Base-by-base conservation (phyloP, 306 rosid genomes). In the Dryas drummondii region DNA sequence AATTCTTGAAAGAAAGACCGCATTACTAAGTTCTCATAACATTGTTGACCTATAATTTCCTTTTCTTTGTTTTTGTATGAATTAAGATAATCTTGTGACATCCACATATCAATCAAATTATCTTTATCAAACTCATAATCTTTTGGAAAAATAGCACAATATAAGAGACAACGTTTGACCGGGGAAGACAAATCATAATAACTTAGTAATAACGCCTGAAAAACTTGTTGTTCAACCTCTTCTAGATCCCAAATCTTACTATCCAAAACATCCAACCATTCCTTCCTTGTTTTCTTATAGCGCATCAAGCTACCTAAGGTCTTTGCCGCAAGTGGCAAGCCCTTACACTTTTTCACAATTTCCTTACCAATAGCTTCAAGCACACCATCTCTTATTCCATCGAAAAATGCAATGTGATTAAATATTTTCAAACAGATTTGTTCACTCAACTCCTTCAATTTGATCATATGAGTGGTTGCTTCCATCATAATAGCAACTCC, bases 221-320 rank as follows among this genome's bases (percentile, higher is more conserved):
- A 73, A 13, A 73, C 59, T 22, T 60, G 9, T 9, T 71, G 45
- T 13, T 47, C 57, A 37, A 59, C 57, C 26, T 58, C 50, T 3
- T 46, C 27, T 47, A 27, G 0, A 2, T n/a, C 0, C 73, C 79
- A 75, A 12, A 74, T 9, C 4, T 66, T 50, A 46, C 56, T 75
- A 1, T 56, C 40, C 73, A 76, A 66, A 0, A 76, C 73, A 50
- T 16, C 13, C 2, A 16, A 12, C 79, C 79, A 66, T n/a, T 63
- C 42, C 5, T 32, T 17, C 12, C 6, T 47, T 0, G 53, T 76
- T 46, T 5, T 15, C 66, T 53, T 46, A 2, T 66, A 17, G 2
- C 9, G 40, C 73, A 76, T 17, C 0, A 66, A 66, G 22, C 68
- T 16, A 8, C 73, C 79, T 26, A 66, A 46, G 0, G 59, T 27